Conservation (phyloP, 2,329 filamentous ascomycete species). For the Orbilia oligospora region DNA sequence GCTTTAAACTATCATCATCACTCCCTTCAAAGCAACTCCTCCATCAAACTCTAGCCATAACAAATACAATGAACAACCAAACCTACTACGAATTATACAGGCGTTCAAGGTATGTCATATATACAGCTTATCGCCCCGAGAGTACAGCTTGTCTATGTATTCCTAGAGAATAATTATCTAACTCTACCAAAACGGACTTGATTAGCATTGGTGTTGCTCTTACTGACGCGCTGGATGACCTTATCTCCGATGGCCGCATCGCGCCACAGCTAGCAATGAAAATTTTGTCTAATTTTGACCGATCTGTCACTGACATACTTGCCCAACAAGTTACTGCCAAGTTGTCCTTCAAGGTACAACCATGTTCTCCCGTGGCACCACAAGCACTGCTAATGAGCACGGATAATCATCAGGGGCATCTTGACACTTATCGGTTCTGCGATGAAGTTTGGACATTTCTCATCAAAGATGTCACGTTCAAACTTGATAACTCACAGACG, state of each 20-base stretch:
- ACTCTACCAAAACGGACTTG: conserved; percentile 48
- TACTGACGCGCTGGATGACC: conserved; percentile 95
- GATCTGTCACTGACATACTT: conserved; percentile 89
- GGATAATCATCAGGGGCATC: conserved; percentile 78
- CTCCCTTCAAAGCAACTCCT: neutral
- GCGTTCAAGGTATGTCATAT: conserved; percentile 87
- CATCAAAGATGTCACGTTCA: conserved; percentile 99
- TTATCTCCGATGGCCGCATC: conserved; percentile 94
- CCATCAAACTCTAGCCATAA: conserved; percentile 3
- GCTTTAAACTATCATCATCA: neutral
- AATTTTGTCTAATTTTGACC: conserved; percentile 95
- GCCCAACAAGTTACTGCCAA: conserved; percentile 93
- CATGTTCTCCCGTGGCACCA: neutral
- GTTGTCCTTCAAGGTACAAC: conserved; percentile 89
- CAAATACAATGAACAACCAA: conserved; percentile 69
- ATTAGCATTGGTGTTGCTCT: conserved; percentile 89
- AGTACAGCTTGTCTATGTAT: neutral
- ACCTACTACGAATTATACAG: conserved; percentile 95
- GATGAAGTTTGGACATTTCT: conserved; percentile 99
- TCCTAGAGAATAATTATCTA: neutral
- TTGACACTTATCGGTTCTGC: conserved; percentile 99
- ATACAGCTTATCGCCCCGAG: too few relatives aligned
- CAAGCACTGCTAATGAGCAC: neutral
- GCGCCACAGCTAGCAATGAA: conserved; percentile 99
- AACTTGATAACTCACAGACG: conserved; percentile 80